Evolutionary conservation across 257 asterid genomes (phyloP).

Genomic region (Datura wrightii): DNA sequence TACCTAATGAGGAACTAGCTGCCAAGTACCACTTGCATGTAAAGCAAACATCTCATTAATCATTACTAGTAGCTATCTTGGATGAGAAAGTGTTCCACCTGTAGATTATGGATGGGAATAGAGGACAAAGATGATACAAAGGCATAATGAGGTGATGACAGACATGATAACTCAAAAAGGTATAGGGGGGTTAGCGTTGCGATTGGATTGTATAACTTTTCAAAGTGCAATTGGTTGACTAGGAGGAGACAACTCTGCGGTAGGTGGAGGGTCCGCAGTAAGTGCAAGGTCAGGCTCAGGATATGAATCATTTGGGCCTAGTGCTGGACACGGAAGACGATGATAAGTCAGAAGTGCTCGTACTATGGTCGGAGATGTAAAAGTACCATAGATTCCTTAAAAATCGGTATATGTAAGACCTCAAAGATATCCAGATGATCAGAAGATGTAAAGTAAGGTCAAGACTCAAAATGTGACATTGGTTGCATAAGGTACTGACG

Average conservation of each 20-base stretch:
- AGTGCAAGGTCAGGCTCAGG: not conserved
- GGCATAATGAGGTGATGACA: not conserved
- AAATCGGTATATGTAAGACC: not conserved
- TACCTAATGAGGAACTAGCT: not conserved
- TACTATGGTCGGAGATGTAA: not conserved
- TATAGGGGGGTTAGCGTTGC: not conserved
- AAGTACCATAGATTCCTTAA: not conserved
- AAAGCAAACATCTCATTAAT: too few relatives aligned
- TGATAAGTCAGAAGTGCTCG: not conserved
- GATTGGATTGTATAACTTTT: not conserved
- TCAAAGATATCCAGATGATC: not conserved
- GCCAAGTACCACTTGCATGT: too few relatives aligned
- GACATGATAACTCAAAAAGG: not conserved
- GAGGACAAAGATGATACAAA: not conserved
- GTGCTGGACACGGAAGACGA: not conserved
- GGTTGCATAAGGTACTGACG: not conserved
- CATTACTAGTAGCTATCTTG: not conserved
- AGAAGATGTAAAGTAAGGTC: not conserved
- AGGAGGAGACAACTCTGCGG: not conserved
- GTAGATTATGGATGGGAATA: not conserved
- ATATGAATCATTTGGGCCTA: not conserved
- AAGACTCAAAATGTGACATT: not conserved
- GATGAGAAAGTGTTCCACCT: not conserved
- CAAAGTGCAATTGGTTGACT: not conserved
- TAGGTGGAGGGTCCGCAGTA: not conserved